phyloP scores from a whole-genome alignment of 805 yeast species.

The Jamesozyma rosinii region DNA sequence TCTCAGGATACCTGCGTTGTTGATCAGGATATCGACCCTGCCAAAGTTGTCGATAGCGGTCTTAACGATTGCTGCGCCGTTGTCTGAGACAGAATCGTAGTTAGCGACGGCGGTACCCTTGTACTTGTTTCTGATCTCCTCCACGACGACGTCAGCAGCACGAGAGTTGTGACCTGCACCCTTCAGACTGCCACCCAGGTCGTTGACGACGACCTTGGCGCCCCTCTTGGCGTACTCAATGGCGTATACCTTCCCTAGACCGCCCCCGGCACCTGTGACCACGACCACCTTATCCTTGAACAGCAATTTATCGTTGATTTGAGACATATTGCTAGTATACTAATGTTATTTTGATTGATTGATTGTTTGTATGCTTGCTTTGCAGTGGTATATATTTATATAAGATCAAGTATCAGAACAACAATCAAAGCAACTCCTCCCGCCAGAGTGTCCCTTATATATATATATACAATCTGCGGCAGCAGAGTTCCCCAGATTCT shows the following conservation, averaged over 20 bases:
- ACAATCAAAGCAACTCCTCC: no score
- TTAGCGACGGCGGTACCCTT: slow-evolving; percentile 92
- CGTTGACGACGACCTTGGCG: slow-evolving; percentile 92
- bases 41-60: slow-evolving; percentile 84
- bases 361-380: no score
- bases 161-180: slow-evolving; percentile 62
- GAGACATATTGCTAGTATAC: no score
- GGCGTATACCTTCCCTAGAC: slow-evolving; percentile 84
- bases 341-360: no score
- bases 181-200: slow-evolving; percentile 72
- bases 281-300: slow-evolving; percentile 83
- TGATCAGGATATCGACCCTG: slow-evolving; percentile 76
- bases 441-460: no score
- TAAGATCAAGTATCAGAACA: no score
- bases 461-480: no score
- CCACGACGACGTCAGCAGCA: slow-evolving; percentile 85
- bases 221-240: slow-evolving; percentile 81
- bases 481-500: no score
- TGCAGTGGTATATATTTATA: no score
- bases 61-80: slow-evolving; percentile 76
- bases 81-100: slow-evolving; percentile 73
- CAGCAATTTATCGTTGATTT: slow-evolving; percentile 24
- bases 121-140: slow-evolving; percentile 53
- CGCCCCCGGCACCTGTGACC: slow-evolving; percentile 97
- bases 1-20: slow-evolving; percentile 91